Evolutionary conservation across 768 basidiomycete species (phyloP).

Genomic region (Xanthoconium purpureum): DNA sequence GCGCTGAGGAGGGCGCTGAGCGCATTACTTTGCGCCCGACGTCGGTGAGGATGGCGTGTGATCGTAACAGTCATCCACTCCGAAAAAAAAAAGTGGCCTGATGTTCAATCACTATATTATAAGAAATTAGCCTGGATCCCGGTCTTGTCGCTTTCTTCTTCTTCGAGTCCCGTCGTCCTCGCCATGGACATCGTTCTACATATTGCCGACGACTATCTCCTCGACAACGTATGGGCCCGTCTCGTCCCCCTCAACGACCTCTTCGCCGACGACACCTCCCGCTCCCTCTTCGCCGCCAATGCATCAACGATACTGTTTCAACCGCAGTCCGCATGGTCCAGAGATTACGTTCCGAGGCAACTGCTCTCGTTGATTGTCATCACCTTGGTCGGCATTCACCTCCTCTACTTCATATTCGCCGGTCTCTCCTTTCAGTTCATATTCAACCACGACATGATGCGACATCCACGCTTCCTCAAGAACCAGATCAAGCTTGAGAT

Average conservation of each 20-base stretch:
- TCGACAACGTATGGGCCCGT: constrained; percentile 79
- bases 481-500: constrained; percentile 87
- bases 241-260: constrained; percentile 57
- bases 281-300: constrained; percentile 34
- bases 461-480: constrained; percentile 89
- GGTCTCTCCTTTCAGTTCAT: constrained; percentile 76
- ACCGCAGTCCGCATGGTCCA: constrained; percentile 73
- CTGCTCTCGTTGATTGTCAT: constrained; percentile 64
- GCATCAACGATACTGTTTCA: constrained; percentile 36
- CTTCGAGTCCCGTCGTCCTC: not conserved
- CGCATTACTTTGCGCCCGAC: not conserved
- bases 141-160: not conserved
- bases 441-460: constrained; percentile 95
- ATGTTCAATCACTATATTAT: constrained; percentile 21
- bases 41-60: constrained; percentile 10
- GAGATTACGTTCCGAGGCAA: constrained; percentile 80
- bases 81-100: constrained; percentile 36
- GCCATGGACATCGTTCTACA: constrained; percentile 79
- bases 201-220: constrained; percentile 62
- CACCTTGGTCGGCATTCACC: constrained; percentile 76
- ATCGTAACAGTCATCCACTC: not conserved
- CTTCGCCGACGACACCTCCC: constrained; percentile 34
- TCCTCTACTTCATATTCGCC: constrained; percentile 91
- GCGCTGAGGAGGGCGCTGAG: too few species aligned
- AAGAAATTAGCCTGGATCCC: constrained; percentile 11